Conservation (phyloP, 2,329 filamentous ascomycete species). For the Neonectria magnoliae region DNA sequence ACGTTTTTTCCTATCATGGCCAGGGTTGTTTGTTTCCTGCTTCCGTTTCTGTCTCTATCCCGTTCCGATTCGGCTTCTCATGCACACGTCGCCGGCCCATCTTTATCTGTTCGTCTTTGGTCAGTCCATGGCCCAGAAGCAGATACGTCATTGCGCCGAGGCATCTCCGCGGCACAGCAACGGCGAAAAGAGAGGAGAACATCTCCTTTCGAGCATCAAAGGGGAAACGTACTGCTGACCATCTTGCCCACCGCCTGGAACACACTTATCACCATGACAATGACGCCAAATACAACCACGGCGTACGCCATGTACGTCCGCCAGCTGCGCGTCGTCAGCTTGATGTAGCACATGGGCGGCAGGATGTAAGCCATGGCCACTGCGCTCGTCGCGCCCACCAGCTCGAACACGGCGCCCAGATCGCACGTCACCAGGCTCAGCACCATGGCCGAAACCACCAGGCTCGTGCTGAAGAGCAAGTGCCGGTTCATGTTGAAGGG, state of each 20-base stretch:
- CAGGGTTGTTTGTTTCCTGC: not conserved
- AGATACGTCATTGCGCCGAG: not conserved
- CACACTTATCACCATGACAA: conserved; percentile 84
- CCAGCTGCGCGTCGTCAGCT: conserved; percentile 81
- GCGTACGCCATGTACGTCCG: conserved; percentile 77
- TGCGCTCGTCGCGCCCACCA: conserved; percentile 94
- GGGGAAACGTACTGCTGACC: conserved; percentile 54
- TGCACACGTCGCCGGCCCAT: conserved; percentile 40
- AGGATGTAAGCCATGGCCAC: conserved; percentile 95
- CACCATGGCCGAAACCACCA: conserved; percentile 82
- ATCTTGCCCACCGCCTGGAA: conserved; percentile 79
- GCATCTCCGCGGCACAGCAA: conserved; percentile 7
- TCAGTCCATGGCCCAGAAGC: conserved; percentile 23
- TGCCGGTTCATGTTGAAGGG: conserved; percentile 87
- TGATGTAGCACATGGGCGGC: conserved; percentile 94
- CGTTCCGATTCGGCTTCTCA: conserved; percentile 19
- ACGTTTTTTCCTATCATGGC: conserved; percentile 1
- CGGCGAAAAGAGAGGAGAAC: not conserved
- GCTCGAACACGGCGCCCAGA: conserved; percentile 91
- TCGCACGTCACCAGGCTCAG: conserved; percentile 90
- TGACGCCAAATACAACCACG: conserved; percentile 79
- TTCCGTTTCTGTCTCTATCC: not conserved
- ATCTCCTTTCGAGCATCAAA: too few species aligned
- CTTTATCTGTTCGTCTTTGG: conserved; percentile 34
- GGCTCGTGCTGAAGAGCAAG: conserved; percentile 82